phyloP scores from a whole-genome alignment of 164 flowering plant genomes.

The Magnolia kwangsiensis region DNA sequence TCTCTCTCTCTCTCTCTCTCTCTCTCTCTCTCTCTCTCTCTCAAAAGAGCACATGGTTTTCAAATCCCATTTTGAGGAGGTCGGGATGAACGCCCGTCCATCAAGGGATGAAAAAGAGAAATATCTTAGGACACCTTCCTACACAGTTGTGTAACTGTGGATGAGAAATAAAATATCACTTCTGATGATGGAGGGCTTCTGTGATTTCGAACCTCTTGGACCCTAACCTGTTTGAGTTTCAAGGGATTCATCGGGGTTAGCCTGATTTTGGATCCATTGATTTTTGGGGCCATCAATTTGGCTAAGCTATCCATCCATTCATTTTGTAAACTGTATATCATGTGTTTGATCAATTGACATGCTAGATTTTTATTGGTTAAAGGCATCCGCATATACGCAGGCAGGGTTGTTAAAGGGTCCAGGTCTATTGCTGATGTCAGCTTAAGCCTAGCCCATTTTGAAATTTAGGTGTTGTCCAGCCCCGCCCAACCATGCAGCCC shows the following conservation, averaged over 20 bases:
- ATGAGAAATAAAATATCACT: slow-evolving; percentile 26
- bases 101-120: slow-evolving; percentile 29
- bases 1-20: no score
- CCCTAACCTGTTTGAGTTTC: not conserved
- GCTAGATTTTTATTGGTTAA: no score
- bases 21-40: no score
- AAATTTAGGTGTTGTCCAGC: no score
- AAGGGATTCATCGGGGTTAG: not conserved
- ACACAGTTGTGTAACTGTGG: slow-evolving; percentile 33
- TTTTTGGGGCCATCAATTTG: not conserved
- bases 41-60: not conserved
- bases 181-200: slow-evolving; percentile 25
- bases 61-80: not conserved
- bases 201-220: not conserved
- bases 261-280: not conserved
- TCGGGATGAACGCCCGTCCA: not conserved
- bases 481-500: no score
- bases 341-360: no score
- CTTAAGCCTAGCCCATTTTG: no score
- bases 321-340: no score
- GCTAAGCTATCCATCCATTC: no score
- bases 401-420: no score
- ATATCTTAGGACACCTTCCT: slow-evolving; percentile 48
- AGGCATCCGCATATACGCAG: no score
- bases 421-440: no score